These are phyloP conservation scores for Sugiyamaella xylanicola DNA, from an alignment of 1,139 yeast species.

Conservation along the genomic window DNA sequence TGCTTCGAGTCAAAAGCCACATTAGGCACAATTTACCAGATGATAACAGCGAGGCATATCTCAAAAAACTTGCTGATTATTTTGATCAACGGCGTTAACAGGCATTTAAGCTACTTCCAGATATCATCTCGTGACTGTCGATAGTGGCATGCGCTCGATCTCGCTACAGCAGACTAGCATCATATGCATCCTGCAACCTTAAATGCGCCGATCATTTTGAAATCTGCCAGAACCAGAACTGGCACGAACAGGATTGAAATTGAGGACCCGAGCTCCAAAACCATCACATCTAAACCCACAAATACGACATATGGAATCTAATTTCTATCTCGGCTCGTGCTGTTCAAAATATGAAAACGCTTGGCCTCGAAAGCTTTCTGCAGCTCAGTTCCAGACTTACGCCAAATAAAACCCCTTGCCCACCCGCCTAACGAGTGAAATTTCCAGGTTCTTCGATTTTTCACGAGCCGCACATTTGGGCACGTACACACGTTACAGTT, in stretches of 20 bases:
- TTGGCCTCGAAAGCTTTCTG: no score
- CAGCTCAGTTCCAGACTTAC: background rate
- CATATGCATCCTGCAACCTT: slow-evolving; percentile 10
- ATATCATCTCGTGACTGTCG: no score
- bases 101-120: no score
- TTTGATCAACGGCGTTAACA: background rate
- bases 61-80: slow-evolving; percentile 9
- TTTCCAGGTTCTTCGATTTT: slow-evolving; percentile 16
- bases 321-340: no score
- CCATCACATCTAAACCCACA: no score
- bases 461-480: slow-evolving; percentile 17
- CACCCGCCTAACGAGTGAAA: background rate
- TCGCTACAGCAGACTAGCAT: background rate
- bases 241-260: no score
- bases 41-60: slow-evolving; percentile 40
- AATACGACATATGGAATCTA: no score
- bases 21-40: slow-evolving; percentile 46
- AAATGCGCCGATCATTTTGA: background rate
- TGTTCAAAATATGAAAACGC: no score
- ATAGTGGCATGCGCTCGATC: no score
- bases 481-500: slow-evolving; percentile 3
- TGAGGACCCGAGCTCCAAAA: no score
- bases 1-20: slow-evolving; percentile 51
- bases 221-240: background rate
- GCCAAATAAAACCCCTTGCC: slow-evolving; percentile 4